Conservation (phyloP, 805 yeast genomes). For the Wickerhamomyces strasburgensis region DNA sequence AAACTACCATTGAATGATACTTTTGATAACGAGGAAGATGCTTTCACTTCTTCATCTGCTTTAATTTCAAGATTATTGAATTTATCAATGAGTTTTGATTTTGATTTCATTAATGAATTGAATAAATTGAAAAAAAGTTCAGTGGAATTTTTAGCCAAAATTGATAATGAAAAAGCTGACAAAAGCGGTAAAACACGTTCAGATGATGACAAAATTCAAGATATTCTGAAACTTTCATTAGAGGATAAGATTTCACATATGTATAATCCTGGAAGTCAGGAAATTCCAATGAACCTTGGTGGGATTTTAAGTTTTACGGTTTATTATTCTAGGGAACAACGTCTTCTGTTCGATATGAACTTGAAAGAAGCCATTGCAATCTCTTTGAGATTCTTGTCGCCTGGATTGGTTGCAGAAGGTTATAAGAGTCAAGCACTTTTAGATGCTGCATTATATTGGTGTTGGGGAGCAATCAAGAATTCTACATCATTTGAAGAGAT, state of each 20-base stretch:
- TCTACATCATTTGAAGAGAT: conserved; percentile 20
- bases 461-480: conserved; percentile 31
- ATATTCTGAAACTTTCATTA: conserved; percentile 33
- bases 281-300: conserved; percentile 26
- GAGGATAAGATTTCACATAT: conserved; percentile 28
- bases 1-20: conserved; percentile 5
- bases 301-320: conserved; percentile 30
- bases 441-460: conserved; percentile 30
- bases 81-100: conserved; percentile 61
- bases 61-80: conserved; percentile 37
- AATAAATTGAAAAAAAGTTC: conserved; percentile 31
- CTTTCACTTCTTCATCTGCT: conserved; percentile 28
- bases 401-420: conserved; percentile 27
- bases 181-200: neutral
- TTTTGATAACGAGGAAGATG: conserved; percentile 12
- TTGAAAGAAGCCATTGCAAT: conserved; percentile 33
- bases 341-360: too few species aligned
- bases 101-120: conserved; percentile 45
- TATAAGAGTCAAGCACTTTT: conserved; percentile 22
- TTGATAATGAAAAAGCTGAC: conserved; percentile 26
- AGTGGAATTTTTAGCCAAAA: conserved; percentile 36
- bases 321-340: conserved; percentile 18
- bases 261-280: conserved; percentile 25
- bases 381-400: conserved; percentile 38
- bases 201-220: conserved; percentile 30